Evolutionary conservation across 2,329 filamentous ascomycete species (phyloP).

Genomic region (Metarhizium sp.): DNA sequence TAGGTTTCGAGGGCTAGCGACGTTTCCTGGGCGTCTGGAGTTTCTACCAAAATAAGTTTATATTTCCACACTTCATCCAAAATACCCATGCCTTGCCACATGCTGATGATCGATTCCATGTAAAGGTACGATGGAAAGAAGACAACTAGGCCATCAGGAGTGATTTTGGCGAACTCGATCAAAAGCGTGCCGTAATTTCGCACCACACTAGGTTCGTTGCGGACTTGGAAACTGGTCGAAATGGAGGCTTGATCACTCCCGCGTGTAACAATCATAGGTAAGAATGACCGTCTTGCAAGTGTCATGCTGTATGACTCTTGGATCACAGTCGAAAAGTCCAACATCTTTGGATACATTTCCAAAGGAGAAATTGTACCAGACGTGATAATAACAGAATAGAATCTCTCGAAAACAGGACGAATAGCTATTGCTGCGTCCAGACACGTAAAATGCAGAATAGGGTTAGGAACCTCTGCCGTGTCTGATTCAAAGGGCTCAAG

Average conservation of each 20-base stretch:
- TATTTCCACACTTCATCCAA: slow-evolving; percentile 98
- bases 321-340: slow-evolving; percentile 83
- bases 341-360: slow-evolving; percentile 99
- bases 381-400: slow-evolving; percentile 96
- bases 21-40: slow-evolving; percentile 93
- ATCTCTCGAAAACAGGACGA: slow-evolving; percentile 93
- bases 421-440: slow-evolving; percentile 97
- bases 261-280: slow-evolving; percentile 94
- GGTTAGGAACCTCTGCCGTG: slow-evolving; percentile 89
- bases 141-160: slow-evolving; percentile 95
- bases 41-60: slow-evolving; percentile 96
- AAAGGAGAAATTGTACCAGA: slow-evolving; percentile 94
- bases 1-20: slow-evolving; percentile 93
- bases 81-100: slow-evolving; percentile 99
- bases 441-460: slow-evolving; percentile 93
- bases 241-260: slow-evolving; percentile 91
- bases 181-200: slow-evolving; percentile 91
- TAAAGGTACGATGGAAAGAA: slow-evolving; percentile 99
- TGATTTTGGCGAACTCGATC: slow-evolving; percentile 92
- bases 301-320: slow-evolving; percentile 99
- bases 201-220: slow-evolving; percentile 93
- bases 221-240: slow-evolving; percentile 87
- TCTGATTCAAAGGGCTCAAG: slow-evolving; percentile 97
- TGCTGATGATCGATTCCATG: slow-evolving; percentile 98
- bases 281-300: slow-evolving; percentile 82